phyloP scores from a whole-genome alignment of 2,329 filamentous ascomycete species.

The Pezicula rhizophila region DNA sequence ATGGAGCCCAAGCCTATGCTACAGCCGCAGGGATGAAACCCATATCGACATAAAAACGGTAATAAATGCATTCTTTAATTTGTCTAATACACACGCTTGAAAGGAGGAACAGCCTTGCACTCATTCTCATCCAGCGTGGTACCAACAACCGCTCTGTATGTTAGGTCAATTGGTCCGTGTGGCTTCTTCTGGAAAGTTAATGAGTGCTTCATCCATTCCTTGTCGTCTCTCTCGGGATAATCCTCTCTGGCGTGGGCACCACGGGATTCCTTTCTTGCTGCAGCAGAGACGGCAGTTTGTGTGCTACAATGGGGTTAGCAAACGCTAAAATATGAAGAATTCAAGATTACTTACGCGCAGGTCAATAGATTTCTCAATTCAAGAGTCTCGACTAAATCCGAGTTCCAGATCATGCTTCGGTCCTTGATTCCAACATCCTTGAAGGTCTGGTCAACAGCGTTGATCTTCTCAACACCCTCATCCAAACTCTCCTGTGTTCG shows the following conservation, averaged over 20 bases:
- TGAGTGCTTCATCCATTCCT: slow-evolving; percentile 99
- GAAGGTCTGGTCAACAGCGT: slow-evolving; percentile 74
- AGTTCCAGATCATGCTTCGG: slow-evolving; percentile 99
- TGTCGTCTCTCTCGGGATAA: slow-evolving; percentile 89
- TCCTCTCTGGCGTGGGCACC: slow-evolving; percentile 97
- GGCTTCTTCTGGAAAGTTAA: slow-evolving; percentile 92
- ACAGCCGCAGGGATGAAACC: no score
- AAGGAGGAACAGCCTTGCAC: slow-evolving; percentile 93
- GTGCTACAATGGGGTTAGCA: slow-evolving; percentile 41
- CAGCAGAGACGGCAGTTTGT: slow-evolving; percentile 86
- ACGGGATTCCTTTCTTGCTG: slow-evolving; percentile 93
- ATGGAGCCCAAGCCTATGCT: no score
- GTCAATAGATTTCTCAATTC: slow-evolving; percentile 93
- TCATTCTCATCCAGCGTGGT: slow-evolving; percentile 89
- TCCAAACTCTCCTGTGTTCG: slow-evolving; percentile 89
- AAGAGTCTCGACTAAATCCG: slow-evolving; percentile 90
- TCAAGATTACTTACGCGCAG: slow-evolving; percentile 65
- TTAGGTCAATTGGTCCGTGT: slow-evolving; percentile 78
- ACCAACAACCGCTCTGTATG: slow-evolving; percentile 77
- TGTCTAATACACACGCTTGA: slow-evolving; percentile 85
- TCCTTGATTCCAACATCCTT: slow-evolving; percentile 89
- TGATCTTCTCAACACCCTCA: slow-evolving; percentile 85
- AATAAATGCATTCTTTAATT: not conserved
- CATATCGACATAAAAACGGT: no score
- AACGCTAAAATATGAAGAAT: not conserved